A percentile compares a stretch with the other conserved stretches of the same genome.
Evolutionary conservation across 345 rosid genomes (phyloP).

Genomic region (rapeseed (Brassica napus)): DNA sequence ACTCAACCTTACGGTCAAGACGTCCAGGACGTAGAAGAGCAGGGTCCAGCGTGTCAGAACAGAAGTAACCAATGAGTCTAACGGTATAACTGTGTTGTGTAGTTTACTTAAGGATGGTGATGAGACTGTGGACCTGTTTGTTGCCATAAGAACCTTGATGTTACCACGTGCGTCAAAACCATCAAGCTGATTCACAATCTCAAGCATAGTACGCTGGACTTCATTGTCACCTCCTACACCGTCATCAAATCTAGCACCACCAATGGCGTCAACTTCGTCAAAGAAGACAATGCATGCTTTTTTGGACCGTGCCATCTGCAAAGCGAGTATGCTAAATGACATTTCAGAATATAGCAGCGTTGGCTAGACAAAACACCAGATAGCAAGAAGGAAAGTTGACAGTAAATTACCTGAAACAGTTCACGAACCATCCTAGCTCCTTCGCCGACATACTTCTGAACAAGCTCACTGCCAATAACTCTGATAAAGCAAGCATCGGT

Average conservation of each 20-base stretch:
- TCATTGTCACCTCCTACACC: slow-evolving; percentile 91
- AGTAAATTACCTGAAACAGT: not conserved
- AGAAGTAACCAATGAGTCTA: slow-evolving; percentile 7
- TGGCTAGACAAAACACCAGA: not conserved
- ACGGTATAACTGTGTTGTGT: not conserved
- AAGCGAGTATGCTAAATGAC: not conserved
- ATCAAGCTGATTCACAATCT: slow-evolving; percentile 83
- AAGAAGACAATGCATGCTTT: slow-evolving; percentile 88
- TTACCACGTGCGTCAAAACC: slow-evolving; percentile 94
- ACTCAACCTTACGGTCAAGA: slow-evolving; percentile 92
- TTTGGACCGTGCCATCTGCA: slow-evolving; percentile 84
- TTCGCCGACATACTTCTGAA: slow-evolving; percentile 97
- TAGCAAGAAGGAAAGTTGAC: not conserved
- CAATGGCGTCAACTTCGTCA: slow-evolving; percentile 88
- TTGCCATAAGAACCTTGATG: slow-evolving; percentile 99
- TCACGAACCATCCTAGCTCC: slow-evolving; percentile 9
- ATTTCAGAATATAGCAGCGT: slow-evolving; percentile 5
- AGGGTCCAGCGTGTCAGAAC: slow-evolving; percentile 82
- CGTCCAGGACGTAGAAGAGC: slow-evolving; percentile 93
- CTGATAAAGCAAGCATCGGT: slow-evolving; percentile 99
- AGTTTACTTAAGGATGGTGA: not conserved
- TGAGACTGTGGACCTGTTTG: slow-evolving; percentile 62
- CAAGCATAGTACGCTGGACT: slow-evolving; percentile 87
- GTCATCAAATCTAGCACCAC: slow-evolving; percentile 88
- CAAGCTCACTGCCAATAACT: slow-evolving; percentile 98